These are phyloP conservation scores for Mycena rosella DNA, from an alignment of 768 basidiomycete genomes.

Conservation along the genomic window DNA sequence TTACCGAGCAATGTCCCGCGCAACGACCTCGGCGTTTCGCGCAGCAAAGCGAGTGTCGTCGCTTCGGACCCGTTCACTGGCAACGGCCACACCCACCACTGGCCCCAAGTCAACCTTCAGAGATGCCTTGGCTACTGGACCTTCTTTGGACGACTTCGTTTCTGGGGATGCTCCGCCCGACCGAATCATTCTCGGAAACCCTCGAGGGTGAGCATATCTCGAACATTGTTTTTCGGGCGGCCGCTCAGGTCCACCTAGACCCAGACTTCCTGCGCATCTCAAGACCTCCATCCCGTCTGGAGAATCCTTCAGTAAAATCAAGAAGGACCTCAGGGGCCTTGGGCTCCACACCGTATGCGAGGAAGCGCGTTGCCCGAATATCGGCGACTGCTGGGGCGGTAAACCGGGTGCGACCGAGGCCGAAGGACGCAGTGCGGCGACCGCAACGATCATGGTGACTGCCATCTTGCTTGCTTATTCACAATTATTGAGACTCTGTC, in stretches of 20 bases:
- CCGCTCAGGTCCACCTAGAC: constrained; percentile 57
- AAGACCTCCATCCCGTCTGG: constrained; percentile 95
- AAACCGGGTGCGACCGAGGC: constrained; percentile 72
- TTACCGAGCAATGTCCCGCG: constrained; percentile 23
- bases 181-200: constrained; percentile 79
- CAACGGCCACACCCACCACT: constrained; percentile 58
- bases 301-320: constrained; percentile 90
- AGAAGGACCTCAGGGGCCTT: constrained; percentile 93
- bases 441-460: constrained; percentile 97
- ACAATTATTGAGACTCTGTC: constrained; percentile 22
- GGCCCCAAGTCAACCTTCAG: constrained; percentile 59
- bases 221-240: background rate
- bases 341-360: constrained; percentile 97
- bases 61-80: constrained; percentile 56
- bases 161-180: constrained; percentile 64
- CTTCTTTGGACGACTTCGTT: constrained; percentile 86
- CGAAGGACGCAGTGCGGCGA: constrained; percentile 86
- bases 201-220: constrained; percentile 63
- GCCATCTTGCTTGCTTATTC: constrained; percentile 9
- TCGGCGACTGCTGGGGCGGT: constrained; percentile 99
- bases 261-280: constrained; percentile 87
- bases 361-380: constrained; percentile 98
- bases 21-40: constrained; percentile 23
- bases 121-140: constrained; percentile 71
- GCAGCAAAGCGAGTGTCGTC: constrained; percentile 29